Conservation (phyloP, 208 protist species). For the Crithidia thermophila region DNA sequence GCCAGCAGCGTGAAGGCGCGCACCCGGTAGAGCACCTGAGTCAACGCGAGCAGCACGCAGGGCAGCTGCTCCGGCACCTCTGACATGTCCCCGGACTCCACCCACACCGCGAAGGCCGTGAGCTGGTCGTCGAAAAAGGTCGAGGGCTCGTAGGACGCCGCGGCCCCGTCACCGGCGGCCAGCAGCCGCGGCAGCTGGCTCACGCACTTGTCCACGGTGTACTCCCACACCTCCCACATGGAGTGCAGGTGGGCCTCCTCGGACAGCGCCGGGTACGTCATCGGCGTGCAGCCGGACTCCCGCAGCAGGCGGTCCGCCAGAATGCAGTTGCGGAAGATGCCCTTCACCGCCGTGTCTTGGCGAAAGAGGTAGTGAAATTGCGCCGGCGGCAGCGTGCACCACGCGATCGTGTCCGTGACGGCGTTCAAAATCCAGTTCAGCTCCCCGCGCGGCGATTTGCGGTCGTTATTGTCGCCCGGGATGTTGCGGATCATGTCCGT, state of each 20-base stretch:
- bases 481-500: conserved; percentile 87
- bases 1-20: conserved; percentile 96
- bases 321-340: conserved; percentile 98
- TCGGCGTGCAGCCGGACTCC: conserved; percentile 94
- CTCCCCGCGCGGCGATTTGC: conserved; percentile 95
- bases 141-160: conserved; percentile 71
- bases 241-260: conserved; percentile 94
- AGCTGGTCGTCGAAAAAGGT: conserved; percentile 98
- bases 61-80: conserved; percentile 97
- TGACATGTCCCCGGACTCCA: conserved; percentile 92
- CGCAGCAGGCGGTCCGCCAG: conserved; percentile 97
- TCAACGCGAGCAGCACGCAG: conserved; percentile 97
- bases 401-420: conserved; percentile 99
- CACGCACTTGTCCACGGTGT: conserved; percentile 92
- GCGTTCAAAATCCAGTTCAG: conserved; percentile 99
- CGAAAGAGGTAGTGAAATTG: conserved; percentile 96
- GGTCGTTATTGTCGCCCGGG: conserved; percentile 72
- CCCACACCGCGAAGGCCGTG: conserved; percentile 99
- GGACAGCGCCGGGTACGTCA: conserved; percentile 94
- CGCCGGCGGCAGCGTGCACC: conserved; percentile 92
- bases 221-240: conserved; percentile 97
- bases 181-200: conserved; percentile 92
- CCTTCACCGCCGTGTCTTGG: conserved; percentile 95
- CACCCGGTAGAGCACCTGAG: conserved; percentile 92
- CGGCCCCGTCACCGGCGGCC: conserved; percentile 8